Base-by-base conservation (phyloP, 768 basidiomycete species). In the Lentinus tigrinus region DNA sequence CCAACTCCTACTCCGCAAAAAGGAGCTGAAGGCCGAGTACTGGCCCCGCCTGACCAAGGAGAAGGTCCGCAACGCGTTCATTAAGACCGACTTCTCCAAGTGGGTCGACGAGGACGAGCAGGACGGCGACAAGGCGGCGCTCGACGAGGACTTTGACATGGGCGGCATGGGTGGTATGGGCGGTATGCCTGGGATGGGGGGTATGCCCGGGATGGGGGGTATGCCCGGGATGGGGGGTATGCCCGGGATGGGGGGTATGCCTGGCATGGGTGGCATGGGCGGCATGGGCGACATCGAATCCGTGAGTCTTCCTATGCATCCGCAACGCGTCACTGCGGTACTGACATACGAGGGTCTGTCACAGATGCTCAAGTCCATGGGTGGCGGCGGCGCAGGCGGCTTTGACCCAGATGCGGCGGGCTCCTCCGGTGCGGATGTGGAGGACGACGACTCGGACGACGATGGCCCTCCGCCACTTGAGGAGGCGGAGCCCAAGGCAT, bases 91-190 rank as follows among this genome's bases (percentile, higher is more conserved):
- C 73, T 98, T 98, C 72, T 79, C 79, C 63, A 96, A 91, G 77
- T 98, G 95, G 95, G 89, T 90, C 40, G 95, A 98, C 68, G 95
- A 98, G 77, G 96, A 98, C 70, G 95, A 98, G 71, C 96, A 98
- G 75, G 89, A 91, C 39, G 89, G 79, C 50, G 81, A 74, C 23
- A 64, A 72, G 1, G 68, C 62, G 9, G 57, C 76, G n/a, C 70
- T 73, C 2, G 80, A 78, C 10, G 83, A 79, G 0, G 85, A 86
- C 2, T 58, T 68, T 4, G 60, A 70, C 34, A 56, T 65, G 42
- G 73, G 73, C 39, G 75, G 70, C 23, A 71, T 73, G 56, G 66
- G 62, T 16, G 77, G 73, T 8, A 70, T 74, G 70, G 61, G 61
- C 37, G 69, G 64, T 14, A 69, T 67, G 66, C 52, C n/a, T n/a